Evolutionary conservation across 768 basidiomycete species (phyloP), one percentile per base, ranked within the genome.

Genomic region (Xerocomus potaroensis): DNA sequence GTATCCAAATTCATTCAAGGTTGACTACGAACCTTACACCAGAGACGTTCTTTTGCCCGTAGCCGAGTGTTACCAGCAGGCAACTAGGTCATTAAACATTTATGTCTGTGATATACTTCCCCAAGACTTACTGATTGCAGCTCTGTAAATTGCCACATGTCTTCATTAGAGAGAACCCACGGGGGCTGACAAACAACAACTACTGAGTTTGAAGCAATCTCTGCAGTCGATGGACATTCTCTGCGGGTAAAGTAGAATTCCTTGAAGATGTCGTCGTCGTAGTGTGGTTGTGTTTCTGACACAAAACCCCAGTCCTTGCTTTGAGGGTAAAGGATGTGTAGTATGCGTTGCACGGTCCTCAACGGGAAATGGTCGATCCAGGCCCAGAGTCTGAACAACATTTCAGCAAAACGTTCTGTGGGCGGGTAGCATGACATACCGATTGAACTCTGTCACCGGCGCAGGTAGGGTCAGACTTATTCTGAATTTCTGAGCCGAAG

Each of bases 161-260:
- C 79, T 50, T 72, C 69, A n/a, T 60, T 56, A 10, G 76, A 76
- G 33, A 83, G 71, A 19, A 80, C 67, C 75, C 77, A 81, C 6
- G 80, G 79, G 3, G 81, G 77, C 57, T 82, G 80, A 51, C 77
- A 77, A n/a, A 74, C 79, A 33, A 83, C 60, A 4, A 79, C 60
- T 16, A 82, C 65, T 35, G 72, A 69, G 26, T 61, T 62, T 23
- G 50, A 63, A 35, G 59, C 58, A 24, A 64, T 61, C 23, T 57
- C 54, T 29, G 62, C 52, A 10, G 60, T 63, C 3, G 57, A 47
- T 4, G 56, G 41, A 18, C 49, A 45, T 3, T 50, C 48, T 18
- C 44, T 50, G 9, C 58, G 54, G 8, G 69, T 63, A 72, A 79
- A 80, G 43, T 71, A 63, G 49, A 74, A 77, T 48, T 73, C 67